Evolutionary conservation across 1,284 basidiomycete species (phyloP).

Genomic region (Pyrrhoderma lamaoense): DNA sequence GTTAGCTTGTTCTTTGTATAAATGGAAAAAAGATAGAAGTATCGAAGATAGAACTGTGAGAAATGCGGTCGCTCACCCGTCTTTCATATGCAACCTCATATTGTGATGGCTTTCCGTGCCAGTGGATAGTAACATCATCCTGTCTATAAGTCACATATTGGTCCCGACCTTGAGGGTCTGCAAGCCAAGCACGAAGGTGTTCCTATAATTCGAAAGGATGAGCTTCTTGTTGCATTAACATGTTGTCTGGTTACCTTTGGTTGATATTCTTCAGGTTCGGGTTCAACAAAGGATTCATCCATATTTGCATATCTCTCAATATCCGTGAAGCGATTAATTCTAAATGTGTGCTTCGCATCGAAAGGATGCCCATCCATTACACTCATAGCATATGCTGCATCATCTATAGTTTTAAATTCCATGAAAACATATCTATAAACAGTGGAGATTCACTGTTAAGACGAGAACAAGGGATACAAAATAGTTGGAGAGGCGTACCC

Average conservation of each 20-base stretch:
- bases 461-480: background rate
- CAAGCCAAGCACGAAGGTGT: slow-evolving; percentile 93
- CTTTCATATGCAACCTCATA: slow-evolving; percentile 75
- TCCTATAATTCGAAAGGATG: slow-evolving; percentile 46
- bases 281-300: slow-evolving; percentile 81
- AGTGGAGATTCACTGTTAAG: background rate
- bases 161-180: slow-evolving; percentile 87
- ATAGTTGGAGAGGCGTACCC: slow-evolving; percentile 47
- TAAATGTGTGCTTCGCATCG: slow-evolving; percentile 88
- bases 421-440: slow-evolving; percentile 79
- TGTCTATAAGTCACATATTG: slow-evolving; percentile 94
- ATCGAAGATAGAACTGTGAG: background rate
- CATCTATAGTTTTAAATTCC: slow-evolving; percentile 76
- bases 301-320: slow-evolving; percentile 81
- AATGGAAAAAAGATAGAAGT: slow-evolving; percentile 1
- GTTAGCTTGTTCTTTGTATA: slow-evolving; percentile 19
- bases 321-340: slow-evolving; percentile 88
- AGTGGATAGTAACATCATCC: slow-evolving; percentile 86
- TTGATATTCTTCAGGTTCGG: slow-evolving; percentile 72
- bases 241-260: slow-evolving; percentile 53
- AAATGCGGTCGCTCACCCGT: slow-evolving; percentile 43
- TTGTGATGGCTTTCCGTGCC: slow-evolving; percentile 89
- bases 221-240: slow-evolving; percentile 5
- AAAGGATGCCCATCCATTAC: slow-evolving; percentile 85
- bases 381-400: slow-evolving; percentile 76